These are phyloP conservation scores for Penicillium nucicola DNA, from an alignment of 495 filamentous ascomycete genomes.

Conservation along the genomic window DNA sequence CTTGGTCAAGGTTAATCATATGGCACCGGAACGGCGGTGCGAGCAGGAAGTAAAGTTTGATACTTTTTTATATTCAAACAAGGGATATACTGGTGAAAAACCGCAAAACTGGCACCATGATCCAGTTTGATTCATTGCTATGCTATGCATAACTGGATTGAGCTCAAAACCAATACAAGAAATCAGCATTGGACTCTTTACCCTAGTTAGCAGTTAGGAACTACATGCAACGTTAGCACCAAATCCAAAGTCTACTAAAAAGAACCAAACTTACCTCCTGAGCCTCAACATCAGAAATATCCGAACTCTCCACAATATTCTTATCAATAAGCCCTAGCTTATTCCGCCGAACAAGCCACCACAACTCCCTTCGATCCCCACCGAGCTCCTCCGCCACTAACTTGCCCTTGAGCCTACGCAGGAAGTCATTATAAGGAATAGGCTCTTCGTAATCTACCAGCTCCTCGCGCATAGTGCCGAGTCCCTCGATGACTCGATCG, in stretches of 20 bases:
- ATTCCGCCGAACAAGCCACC: constrained; percentile 65
- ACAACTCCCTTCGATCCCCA: constrained; percentile 80
- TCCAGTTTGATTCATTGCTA: no score
- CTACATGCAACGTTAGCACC: constrained; percentile 16
- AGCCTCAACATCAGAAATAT: constrained; percentile 66
- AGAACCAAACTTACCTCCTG: constrained; percentile 46
- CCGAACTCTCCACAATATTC: constrained; percentile 54
- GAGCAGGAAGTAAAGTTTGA: no score
- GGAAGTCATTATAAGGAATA: constrained; percentile 69
- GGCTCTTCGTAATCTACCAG: constrained; percentile 75
- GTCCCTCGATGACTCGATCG: constrained; percentile 67
- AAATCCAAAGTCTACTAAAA: neutral
- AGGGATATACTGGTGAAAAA: no score
- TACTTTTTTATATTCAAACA: no score
- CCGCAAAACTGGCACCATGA: neutral
- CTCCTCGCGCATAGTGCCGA: constrained; percentile 76
- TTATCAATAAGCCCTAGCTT: constrained; percentile 73
- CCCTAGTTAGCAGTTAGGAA: constrained; percentile 29
- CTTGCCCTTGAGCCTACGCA: constrained; percentile 68
- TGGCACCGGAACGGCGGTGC: no score
- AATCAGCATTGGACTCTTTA: neutral
- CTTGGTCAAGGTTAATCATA: neutral
- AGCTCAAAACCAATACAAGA: no score
- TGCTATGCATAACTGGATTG: no score
- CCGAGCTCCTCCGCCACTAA: constrained; percentile 69